Conservation (phyloP, 345 rosid genomes). For the Eucalyptus tenuipes region DNA sequence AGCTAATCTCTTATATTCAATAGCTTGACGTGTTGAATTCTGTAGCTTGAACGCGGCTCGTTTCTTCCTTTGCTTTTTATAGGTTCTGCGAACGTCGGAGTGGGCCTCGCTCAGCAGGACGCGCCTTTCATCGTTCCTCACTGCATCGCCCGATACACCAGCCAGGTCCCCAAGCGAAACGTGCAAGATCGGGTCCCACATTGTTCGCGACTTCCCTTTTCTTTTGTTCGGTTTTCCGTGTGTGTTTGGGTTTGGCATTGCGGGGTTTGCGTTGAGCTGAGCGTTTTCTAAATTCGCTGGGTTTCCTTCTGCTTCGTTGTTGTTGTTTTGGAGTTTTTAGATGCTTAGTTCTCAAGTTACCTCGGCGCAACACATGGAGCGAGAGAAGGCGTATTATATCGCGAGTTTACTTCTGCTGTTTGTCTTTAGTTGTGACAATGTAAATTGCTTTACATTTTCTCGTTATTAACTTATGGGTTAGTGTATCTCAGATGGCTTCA, state of each 20-base stretch:
- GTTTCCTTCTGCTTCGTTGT: neutral
- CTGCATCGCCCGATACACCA: slow-evolving; percentile 62
- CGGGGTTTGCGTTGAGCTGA: neutral
- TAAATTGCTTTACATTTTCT: neutral
- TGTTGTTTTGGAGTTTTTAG: slow-evolving; percentile 8
- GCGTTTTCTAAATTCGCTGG: neutral
- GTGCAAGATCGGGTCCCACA: slow-evolving; percentile 62
- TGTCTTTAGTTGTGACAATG: neutral
- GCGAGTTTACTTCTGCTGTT: slow-evolving; percentile 23
- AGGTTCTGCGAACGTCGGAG: slow-evolving; percentile 70
- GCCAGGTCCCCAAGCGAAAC: slow-evolving; percentile 24
- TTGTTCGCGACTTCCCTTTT: neutral
- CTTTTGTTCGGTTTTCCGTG: neutral
- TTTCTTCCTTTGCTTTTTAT: neutral
- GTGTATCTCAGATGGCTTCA: slow-evolving; percentile 42
- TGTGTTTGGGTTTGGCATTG: neutral
- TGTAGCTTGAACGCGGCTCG: neutral
- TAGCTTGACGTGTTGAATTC: neutral
- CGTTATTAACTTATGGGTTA: neutral
- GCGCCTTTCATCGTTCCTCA: slow-evolving; percentile 62
- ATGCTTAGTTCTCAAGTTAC: slow-evolving; percentile 75
- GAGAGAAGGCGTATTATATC: slow-evolving; percentile 69
- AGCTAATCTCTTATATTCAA: neutral
- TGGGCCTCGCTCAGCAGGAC: slow-evolving; percentile 75
- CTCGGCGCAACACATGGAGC: slow-evolving; percentile 57